A percentile compares a stretch with the other conserved stretches of the same genome.
Conservation (phyloP, 176 grass and related monocot genomes). For the Eragrostis nindensis region DNA sequence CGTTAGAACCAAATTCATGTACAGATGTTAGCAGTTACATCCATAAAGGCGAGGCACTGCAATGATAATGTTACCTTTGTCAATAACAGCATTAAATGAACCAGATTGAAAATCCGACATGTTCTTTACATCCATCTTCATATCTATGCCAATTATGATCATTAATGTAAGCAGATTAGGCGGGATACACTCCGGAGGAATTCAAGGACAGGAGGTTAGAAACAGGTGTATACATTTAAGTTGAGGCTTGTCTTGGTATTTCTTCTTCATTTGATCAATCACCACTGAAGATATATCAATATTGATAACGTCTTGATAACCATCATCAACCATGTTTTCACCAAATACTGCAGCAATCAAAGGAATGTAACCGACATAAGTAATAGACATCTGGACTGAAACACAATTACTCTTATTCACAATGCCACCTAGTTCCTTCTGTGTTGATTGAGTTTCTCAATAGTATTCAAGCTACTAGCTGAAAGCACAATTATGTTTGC, state of each 20-base stretch:
- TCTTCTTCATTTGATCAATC: conserved; percentile 86
- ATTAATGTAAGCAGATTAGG: conserved; percentile 31
- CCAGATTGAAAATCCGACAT: conserved; percentile 70
- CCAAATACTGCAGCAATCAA: conserved; percentile 65
- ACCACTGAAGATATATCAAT: conserved; percentile 93
- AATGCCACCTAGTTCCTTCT: background rate
- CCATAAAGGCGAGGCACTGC: conserved; percentile 15
- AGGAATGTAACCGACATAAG: conserved; percentile 19
- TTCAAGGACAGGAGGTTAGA: conserved; percentile 8
- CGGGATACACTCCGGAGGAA: background rate
- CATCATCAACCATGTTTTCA: conserved; percentile 79
- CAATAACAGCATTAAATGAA: conserved; percentile 92
- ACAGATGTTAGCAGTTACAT: conserved; percentile 27
- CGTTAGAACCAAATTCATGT: conserved; percentile 32
- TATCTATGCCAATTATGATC: conserved; percentile 53
- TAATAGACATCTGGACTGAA: conserved; percentile 8
- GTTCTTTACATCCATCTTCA: conserved; percentile 88
- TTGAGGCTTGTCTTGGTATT: conserved; percentile 64
- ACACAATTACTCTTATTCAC: background rate
- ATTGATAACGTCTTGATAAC: conserved; percentile 76
- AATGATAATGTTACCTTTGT: conserved; percentile 69
- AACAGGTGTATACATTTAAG: conserved; percentile 66
- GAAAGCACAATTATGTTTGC: background rate
- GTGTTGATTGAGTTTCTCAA: background rate
- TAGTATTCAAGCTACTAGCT: background rate